Conservation (phyloP, 352 stramenopile genomes). For the Pythium insidiosum region DNA sequence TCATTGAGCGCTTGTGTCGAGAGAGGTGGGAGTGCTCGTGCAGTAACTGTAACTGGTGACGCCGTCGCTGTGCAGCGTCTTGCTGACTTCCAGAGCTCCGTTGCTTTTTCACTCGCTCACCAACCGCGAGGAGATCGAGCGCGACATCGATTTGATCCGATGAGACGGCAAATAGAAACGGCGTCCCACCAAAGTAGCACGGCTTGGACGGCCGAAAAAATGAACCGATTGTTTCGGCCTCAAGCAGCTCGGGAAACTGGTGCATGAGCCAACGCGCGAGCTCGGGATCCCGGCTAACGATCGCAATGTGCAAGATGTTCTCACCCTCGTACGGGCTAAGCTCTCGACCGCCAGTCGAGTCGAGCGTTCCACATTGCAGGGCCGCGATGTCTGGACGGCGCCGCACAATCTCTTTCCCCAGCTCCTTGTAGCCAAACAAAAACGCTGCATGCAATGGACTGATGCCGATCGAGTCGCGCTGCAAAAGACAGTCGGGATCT, state of each 20-base stretch:
- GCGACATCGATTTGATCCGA: conserved; percentile 45
- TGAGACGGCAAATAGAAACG: conserved; percentile 48
- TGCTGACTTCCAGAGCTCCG: no score
- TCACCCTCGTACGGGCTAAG: conserved; percentile 50
- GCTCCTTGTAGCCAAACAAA: conserved; percentile 45
- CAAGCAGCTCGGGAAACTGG: conserved; percentile 25
- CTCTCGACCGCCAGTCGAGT: conserved; percentile 12
- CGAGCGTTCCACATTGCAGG: conserved; percentile 27
- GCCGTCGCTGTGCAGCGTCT: not conserved
- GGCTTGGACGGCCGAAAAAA: conserved; percentile 41
- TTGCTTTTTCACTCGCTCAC: conserved; percentile 14
- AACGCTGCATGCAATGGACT: conserved; percentile 46
- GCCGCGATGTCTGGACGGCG: conserved; percentile 17
- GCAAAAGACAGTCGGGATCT: conserved; percentile 22
- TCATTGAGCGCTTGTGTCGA: no score
- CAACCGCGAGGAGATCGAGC: conserved; percentile 24
- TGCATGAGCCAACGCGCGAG: conserved; percentile 34
- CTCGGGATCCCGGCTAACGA: conserved; percentile 33
- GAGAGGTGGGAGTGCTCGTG: conserved; percentile 3
- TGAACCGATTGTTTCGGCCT: conserved; percentile 33
- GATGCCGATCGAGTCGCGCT: conserved; percentile 42
- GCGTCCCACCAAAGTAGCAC: conserved; percentile 58
- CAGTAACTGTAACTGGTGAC: conserved; percentile 4
- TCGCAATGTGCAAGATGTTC: conserved; percentile 59
- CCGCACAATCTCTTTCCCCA: conserved; percentile 35